A percentile compares a stretch with the other conserved stretches of the same genome.
These are phyloP conservation scores for Aspergillus conjunctus DNA, from an alignment of 495 filamentous ascomycete genomes.

Conservation along the genomic window DNA sequence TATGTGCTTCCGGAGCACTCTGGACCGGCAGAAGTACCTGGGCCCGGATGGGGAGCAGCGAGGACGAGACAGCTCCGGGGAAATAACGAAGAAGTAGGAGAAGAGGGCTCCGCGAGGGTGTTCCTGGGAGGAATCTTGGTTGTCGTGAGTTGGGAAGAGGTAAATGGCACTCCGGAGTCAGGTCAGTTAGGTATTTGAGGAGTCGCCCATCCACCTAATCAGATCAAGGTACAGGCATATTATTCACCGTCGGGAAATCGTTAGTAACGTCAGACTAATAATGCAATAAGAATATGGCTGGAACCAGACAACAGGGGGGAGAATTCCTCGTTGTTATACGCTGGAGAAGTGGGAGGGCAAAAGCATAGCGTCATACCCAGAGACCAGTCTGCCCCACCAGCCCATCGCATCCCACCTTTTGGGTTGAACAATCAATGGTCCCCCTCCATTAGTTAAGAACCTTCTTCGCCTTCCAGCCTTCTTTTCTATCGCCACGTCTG, in stretches of 20 bases:
- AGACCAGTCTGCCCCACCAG: slow-evolving; percentile 13
- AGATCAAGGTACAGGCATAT: background rate
- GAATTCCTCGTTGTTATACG: background rate
- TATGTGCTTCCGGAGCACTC: slow-evolving; percentile 42
- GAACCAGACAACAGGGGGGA: background rate
- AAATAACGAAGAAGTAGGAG: slow-evolving; percentile 5
- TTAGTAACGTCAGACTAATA: no score
- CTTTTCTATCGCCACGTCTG: slow-evolving; percentile 34
- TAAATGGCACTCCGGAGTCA: background rate
- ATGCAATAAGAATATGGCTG: background rate
- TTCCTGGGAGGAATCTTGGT: no score
- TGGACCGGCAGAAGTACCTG: slow-evolving; percentile 29
- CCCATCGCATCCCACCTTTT: slow-evolving; percentile 27
- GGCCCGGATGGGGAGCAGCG: background rate
- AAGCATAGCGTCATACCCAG: slow-evolving; percentile 23
- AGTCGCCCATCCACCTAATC: background rate
- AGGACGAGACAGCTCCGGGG: slow-evolving; percentile 18
- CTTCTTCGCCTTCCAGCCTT: no score
- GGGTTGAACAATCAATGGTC: background rate
- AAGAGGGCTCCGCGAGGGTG: background rate
- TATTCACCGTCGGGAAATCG: no score
- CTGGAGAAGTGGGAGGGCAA: background rate
- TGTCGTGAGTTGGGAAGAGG: background rate
- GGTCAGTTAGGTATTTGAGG: background rate
- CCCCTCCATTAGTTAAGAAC: background rate